These are phyloP conservation scores for Oidiodendron maius DNA, from an alignment of 495 filamentous ascomycete species.

Conservation along the genomic window DNA sequence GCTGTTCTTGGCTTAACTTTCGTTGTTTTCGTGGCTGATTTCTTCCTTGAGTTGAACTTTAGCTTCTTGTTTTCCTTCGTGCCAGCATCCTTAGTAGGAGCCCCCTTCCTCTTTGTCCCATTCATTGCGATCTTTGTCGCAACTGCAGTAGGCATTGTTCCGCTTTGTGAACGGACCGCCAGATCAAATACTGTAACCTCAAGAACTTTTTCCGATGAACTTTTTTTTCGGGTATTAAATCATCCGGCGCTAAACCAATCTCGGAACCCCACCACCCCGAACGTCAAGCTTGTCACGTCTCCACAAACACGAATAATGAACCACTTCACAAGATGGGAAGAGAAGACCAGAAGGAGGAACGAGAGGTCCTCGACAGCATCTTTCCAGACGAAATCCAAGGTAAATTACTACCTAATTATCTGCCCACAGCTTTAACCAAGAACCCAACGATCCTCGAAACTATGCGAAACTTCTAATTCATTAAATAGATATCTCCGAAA, in stretches of 20 bases:
- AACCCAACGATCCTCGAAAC: neutral
- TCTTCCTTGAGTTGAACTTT: slow-evolving; percentile 26
- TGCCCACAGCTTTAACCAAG: neutral
- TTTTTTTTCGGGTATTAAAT: slow-evolving; percentile 5
- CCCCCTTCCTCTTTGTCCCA: slow-evolving; percentile 21
- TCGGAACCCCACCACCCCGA: neutral
- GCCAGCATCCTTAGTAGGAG: slow-evolving; percentile 11
- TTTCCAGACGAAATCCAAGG: slow-evolving; percentile 97
- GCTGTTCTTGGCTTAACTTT: slow-evolving; percentile 2
- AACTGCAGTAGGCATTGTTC: slow-evolving; percentile 22
- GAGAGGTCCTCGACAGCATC: slow-evolving; percentile 95
- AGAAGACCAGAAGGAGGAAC: slow-evolving; percentile 93
- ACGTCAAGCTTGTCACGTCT: too few relatives aligned
- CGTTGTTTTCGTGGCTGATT: slow-evolving; percentile 23
- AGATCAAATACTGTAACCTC: neutral
- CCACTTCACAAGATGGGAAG: slow-evolving; percentile 60
- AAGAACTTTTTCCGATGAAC: neutral
- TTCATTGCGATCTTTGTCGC: slow-evolving; percentile 17
- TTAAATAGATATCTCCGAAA: slow-evolving; percentile 71
- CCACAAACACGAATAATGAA: too few relatives aligned
- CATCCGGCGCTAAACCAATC: slow-evolving; percentile 9
- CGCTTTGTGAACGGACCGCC: neutral
- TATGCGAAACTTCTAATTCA: neutral
- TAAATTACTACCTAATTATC: slow-evolving; percentile 28
- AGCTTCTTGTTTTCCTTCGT: slow-evolving; percentile 36